Percentiles rank a stretch among this genome's conserved stretches.
These are phyloP conservation scores for Epichloe sibirici DNA, from an alignment of 2,329 filamentous ascomycete genomes.

Conservation along the genomic window DNA sequence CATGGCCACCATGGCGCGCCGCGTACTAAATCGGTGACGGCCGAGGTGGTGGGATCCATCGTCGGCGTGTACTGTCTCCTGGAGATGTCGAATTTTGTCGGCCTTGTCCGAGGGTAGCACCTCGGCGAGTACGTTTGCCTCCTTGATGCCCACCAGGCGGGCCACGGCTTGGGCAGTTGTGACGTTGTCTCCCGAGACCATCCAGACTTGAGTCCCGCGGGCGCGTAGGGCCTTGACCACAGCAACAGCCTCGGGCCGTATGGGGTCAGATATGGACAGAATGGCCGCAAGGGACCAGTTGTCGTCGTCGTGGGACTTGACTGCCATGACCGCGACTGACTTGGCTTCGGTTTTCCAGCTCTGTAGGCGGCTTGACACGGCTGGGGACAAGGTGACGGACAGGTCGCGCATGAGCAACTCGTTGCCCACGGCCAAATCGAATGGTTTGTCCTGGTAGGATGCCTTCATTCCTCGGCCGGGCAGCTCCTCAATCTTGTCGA, in stretches of 20 bases:
- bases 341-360: constrained; percentile 52
- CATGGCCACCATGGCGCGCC: constrained; percentile 57
- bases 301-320: constrained; percentile 15
- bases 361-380: constrained; percentile 27
- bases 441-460: constrained; percentile 26
- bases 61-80: constrained; percentile 34
- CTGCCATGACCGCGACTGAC: constrained; percentile 49
- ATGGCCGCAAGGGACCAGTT: constrained; percentile 45
- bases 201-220: constrained; percentile 65
- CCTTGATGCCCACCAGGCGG: constrained; percentile 58
- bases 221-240: constrained; percentile 54
- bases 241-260: constrained; percentile 57
- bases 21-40: constrained; percentile 14
- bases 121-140: constrained; percentile 68
- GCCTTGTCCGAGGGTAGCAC: constrained; percentile 78
- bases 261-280: constrained; percentile 69
- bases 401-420: constrained; percentile 52
- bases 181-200: constrained; percentile 87
- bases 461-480: constrained; percentile 61
- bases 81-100: constrained; percentile 53
- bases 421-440: constrained; percentile 57
- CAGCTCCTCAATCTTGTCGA: constrained; percentile 47
- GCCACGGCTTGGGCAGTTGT: constrained; percentile 75
- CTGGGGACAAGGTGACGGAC: constrained; percentile 25
- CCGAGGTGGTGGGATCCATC: constrained; percentile 10